These are phyloP conservation scores for Pestalotiopsis sp. DNA, from an alignment of 2,329 filamentous ascomycete species.

Conservation along the genomic window DNA sequence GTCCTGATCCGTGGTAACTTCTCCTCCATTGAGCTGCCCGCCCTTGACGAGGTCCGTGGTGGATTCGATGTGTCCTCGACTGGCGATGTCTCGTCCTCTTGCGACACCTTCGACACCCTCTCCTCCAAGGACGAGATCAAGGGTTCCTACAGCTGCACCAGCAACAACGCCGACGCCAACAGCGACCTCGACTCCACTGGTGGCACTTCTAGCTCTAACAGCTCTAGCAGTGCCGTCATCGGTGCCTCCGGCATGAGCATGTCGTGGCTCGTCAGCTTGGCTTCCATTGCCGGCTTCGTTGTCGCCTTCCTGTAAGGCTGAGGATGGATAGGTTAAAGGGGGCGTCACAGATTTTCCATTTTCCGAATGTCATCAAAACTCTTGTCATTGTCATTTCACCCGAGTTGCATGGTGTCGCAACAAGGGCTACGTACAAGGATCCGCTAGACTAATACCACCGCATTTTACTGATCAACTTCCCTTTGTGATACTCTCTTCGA, in stretches of 20 bases:
- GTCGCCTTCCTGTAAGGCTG: slow-evolving; percentile 54
- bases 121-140: slow-evolving; percentile 44
- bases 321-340: slow-evolving; percentile 19
- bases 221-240: slow-evolving; percentile 44
- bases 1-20: slow-evolving; percentile 87
- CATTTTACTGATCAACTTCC: slow-evolving; percentile 28
- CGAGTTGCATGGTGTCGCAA: slow-evolving; percentile 23
- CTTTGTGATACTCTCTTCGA: slow-evolving; percentile 18
- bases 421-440: slow-evolving; percentile 41
- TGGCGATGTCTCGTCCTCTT: slow-evolving; percentile 58
- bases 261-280: slow-evolving; percentile 48
- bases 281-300: slow-evolving; percentile 45
- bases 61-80: slow-evolving; percentile 72
- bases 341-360: slow-evolving; percentile 26
- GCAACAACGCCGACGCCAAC: slow-evolving; percentile 56
- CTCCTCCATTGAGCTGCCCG: slow-evolving; percentile 68
- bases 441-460: slow-evolving; percentile 47
- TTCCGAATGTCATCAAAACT: slow-evolving; percentile 30
- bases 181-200: slow-evolving; percentile 40
- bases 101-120: slow-evolving; percentile 55
- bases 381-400: slow-evolving; percentile 30
- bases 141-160: slow-evolving; percentile 53
- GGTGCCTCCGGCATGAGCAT: slow-evolving; percentile 48
- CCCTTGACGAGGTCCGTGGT: slow-evolving; percentile 69
- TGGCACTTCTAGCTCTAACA: slow-evolving; percentile 24